phyloP scores from a whole-genome alignment of 106 monocot genomes.

The Allium cepa region DNA sequence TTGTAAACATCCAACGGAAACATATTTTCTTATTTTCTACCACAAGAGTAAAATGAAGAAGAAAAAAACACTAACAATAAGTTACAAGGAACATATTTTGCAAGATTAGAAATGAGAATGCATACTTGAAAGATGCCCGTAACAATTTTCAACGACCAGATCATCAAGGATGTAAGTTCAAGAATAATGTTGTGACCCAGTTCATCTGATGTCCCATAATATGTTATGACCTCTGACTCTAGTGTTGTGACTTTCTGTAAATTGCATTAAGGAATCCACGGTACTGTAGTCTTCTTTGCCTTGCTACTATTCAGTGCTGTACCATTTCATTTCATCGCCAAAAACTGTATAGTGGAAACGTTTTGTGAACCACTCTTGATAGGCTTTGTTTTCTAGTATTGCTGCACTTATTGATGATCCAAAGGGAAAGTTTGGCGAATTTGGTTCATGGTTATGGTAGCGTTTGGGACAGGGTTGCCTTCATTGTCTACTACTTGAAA shows the following conservation, averaged over 20 bases:
- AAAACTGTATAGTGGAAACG: no score
- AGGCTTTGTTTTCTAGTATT: no score
- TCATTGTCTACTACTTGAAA: constrained; percentile 28
- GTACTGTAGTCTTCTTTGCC: no score
- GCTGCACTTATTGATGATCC: no score
- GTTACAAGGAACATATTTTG: background rate
- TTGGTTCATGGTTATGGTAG: constrained; percentile 33
- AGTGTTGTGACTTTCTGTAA: constrained; percentile 29
- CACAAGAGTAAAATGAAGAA: background rate
- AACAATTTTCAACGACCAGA: constrained; percentile 81
- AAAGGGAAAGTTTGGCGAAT: constrained; percentile 40
- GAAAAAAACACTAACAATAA: background rate
- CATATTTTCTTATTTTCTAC: background rate
- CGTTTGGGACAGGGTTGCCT: constrained; percentile 27
- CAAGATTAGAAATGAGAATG: constrained; percentile 1
- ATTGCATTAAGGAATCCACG: no score
- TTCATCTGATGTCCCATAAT: constrained; percentile 46
- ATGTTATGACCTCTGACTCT: constrained; percentile 65
- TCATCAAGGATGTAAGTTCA: constrained; percentile 80
- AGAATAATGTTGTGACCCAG: constrained; percentile 67
- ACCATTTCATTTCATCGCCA: no score
- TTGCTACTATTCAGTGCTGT: no score
- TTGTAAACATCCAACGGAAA: no score
- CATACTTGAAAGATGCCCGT: constrained; percentile 84
- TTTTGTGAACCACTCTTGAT: no score